A percentile compares a stretch with the other conserved stretches of the same genome.
phyloP scores from a whole-genome alignment of 1,284 basidiomycete genomes.

The Malassezia sympodialis region DNA sequence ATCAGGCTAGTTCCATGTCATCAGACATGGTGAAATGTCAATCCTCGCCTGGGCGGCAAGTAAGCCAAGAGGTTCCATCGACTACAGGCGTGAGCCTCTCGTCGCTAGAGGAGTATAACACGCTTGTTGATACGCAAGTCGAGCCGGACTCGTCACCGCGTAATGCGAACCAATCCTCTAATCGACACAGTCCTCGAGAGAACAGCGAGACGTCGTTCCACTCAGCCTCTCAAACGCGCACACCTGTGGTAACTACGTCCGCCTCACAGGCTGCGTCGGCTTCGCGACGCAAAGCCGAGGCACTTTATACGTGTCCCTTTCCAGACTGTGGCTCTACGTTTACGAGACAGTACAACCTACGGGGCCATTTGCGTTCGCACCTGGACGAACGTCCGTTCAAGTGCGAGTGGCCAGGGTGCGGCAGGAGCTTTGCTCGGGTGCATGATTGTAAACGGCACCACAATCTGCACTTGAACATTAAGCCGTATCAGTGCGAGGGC shows the following conservation, averaged over 20 bases:
- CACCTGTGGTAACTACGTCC: slow-evolving; percentile 64
- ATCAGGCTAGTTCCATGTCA: not conserved
- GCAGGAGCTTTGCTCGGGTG: slow-evolving; percentile 83
- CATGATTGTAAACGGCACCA: slow-evolving; percentile 81
- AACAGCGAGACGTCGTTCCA: not conserved
- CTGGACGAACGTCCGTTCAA: slow-evolving; percentile 88
- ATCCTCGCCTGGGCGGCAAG: not conserved
- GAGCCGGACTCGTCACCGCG: not conserved
- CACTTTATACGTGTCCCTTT: slow-evolving; percentile 81
- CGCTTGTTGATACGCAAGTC: not conserved
- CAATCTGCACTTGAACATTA: slow-evolving; percentile 62
- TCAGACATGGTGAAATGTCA: not conserved
- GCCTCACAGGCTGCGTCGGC: slow-evolving; percentile 88
- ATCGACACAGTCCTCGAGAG: not conserved
- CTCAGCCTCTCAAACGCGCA: slow-evolving; percentile 14
- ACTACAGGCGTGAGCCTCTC: not conserved
- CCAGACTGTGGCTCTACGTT: slow-evolving; percentile 87
- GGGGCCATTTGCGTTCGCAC: slow-evolving; percentile 88
- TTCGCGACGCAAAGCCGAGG: slow-evolving; percentile 76
- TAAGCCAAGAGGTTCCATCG: not conserved
- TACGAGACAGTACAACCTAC: slow-evolving; percentile 51
- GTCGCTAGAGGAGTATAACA: not conserved
- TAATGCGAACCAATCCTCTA: not conserved
- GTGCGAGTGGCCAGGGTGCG: slow-evolving; percentile 83
- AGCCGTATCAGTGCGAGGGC: slow-evolving; percentile 75